Base-by-base conservation (phyloP, 352 stramenopile genomes). In the Globisporangium cystogenes region DNA sequence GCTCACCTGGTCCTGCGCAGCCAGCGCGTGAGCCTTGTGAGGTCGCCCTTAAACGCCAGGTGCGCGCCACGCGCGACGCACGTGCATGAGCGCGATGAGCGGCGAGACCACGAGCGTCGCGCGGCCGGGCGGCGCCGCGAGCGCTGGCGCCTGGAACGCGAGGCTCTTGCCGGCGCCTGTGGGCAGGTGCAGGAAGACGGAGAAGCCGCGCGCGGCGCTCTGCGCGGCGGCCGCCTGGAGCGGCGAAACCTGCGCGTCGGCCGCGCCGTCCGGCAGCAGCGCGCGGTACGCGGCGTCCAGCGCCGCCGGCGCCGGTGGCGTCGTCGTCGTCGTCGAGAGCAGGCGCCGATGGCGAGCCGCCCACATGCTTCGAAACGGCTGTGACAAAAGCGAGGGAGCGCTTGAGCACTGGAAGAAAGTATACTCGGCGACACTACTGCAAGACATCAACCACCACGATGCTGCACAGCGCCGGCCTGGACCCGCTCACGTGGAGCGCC, bases 321-420 rank as follows among this genome's bases (percentile, higher is more conserved):
- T 98, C 46, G 82, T 93, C 33, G 64, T 98, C 29, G 94, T 98
- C 66, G 74, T 98, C 27, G 94, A 93, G 53, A 98, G 88, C 67
- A 98, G 89, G 70, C 77, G 14, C 50, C 88, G 5, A 60, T 87
- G 36, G 24, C 1, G 48, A 48, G 23, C 57, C 42, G 23, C 57
- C 42, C 10, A 27, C 24, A 39, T 29, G 26, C 26, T 29, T 29
- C 26, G n/a, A n/a, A n/a, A n/a, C n/a, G n/a, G n/a, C n/a, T n/a
- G 29, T 35, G 29, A 35, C 29, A 35, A 35, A 35, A 35, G 21
- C 37, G 37, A 42, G 37, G 21, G 33, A 12, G 14, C 33, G 33
- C 3, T 39, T 18, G 4, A 7, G 18, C 12, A 39, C 33, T 39
- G 1, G 33, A 16, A 39, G 12, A 39, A 39, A 39, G 33, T 39